Evolutionary conservation across 2,329 filamentous ascomycete genomes (phyloP).

Genomic region (Botrytis deweyae): DNA sequence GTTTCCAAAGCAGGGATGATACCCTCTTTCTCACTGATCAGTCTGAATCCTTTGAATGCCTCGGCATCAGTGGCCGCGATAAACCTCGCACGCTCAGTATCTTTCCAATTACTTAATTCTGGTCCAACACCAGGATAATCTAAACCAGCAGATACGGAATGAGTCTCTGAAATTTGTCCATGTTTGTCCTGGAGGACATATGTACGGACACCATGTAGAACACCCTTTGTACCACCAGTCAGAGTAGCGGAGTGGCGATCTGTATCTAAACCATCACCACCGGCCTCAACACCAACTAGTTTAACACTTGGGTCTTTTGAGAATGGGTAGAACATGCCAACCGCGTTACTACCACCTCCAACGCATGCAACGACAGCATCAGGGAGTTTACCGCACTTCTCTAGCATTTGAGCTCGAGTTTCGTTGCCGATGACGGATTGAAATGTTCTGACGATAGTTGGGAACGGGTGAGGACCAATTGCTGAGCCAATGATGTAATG

Average conservation of each 20-base stretch:
- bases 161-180: conserved; percentile 91
- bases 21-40: conserved; percentile 84
- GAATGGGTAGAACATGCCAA: conserved; percentile 98
- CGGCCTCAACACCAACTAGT: conserved; percentile 90
- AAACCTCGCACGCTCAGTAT: conserved; percentile 80
- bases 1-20: conserved; percentile 96
- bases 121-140: conserved; percentile 97
- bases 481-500: conserved; percentile 98
- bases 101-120: conserved; percentile 91
- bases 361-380: conserved; percentile 97
- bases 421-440: conserved; percentile 95
- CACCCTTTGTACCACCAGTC: conserved; percentile 81
- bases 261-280: conserved; percentile 89
- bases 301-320: conserved; percentile 80
- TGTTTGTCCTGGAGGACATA: conserved; percentile 92
- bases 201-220: conserved; percentile 92
- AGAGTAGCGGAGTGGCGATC: conserved; percentile 83
- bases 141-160: conserved; percentile 93
- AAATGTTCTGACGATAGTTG: conserved; percentile 95
- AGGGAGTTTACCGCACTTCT: conserved; percentile 81
- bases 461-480: conserved; percentile 97
- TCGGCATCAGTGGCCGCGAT: conserved; percentile 88
- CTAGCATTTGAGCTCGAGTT: conserved; percentile 87
- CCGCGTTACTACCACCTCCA: conserved; percentile 90
- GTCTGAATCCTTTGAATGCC: conserved; percentile 82